These are phyloP conservation scores for Helicocarpus griseus DNA, from an alignment of 2,329 filamentous ascomycete genomes.

Conservation along the genomic window DNA sequence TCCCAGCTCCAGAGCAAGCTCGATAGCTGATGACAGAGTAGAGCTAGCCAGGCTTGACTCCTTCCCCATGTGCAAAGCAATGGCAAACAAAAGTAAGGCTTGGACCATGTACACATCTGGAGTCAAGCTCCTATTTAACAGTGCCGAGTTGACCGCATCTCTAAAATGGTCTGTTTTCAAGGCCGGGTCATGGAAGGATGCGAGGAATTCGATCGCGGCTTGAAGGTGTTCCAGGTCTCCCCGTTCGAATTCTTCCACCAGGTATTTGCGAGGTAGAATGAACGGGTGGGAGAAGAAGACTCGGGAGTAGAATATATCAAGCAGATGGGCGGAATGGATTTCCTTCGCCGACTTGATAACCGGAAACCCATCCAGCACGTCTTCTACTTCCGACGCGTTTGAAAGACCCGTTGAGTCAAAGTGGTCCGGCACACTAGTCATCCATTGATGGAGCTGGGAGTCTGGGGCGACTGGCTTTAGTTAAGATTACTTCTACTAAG, in stretches of 20 bases:
- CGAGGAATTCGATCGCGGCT: neutral
- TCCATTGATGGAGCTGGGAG: conserved; percentile 2
- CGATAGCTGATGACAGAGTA: conserved; percentile 1
- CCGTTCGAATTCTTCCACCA: conserved; percentile 1
- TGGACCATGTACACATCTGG: conserved; percentile 4
- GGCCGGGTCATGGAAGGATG: conserved; percentile 4
- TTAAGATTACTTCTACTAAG: neutral
- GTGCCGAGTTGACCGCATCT: neutral
- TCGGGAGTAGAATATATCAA: conserved; percentile 5
- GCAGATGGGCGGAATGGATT: conserved; percentile 1
- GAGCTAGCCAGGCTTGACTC: neutral
- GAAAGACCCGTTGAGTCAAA: neutral
- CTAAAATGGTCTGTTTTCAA: conserved; percentile 5
- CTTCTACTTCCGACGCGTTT: neutral
- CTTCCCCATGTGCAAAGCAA: neutral
- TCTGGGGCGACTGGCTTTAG: neutral
- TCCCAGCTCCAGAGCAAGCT: conserved; percentile 3
- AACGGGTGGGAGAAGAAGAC: conserved; percentile 4
- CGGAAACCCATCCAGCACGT: neutral
- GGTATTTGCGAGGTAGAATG: conserved; percentile 3
- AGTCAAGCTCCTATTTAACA: neutral
- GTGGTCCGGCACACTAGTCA: neutral
- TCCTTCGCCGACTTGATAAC: neutral
- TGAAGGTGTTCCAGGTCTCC: neutral
- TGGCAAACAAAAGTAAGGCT: conserved; percentile 5